These are phyloP conservation scores for Aegilops umbellulata DNA, from an alignment of 176 grass and related monocot genomes.

Conservation along the genomic window DNA sequence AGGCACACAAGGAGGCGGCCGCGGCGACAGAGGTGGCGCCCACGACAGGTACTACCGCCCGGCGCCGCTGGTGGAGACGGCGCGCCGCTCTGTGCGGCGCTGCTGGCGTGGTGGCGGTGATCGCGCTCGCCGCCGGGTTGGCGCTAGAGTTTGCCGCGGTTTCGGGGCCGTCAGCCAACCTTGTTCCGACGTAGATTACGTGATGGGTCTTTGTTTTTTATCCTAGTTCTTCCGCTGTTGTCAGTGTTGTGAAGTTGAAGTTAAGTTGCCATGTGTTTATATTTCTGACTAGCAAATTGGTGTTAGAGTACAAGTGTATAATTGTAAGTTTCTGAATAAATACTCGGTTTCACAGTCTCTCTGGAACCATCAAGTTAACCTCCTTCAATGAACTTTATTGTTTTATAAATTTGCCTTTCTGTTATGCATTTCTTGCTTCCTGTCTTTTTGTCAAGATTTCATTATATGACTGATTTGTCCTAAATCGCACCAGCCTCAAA, in stretches of 20 bases:
- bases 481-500: background rate
- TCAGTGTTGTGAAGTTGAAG: background rate
- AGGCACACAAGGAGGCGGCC: background rate
- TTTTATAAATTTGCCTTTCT: background rate
- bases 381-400: background rate
- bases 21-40: too few species aligned
- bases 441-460: background rate
- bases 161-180: conserved; percentile 4
- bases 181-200: conserved; percentile 33
- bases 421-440: background rate
- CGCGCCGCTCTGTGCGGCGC: conserved; percentile 17
- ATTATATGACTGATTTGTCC: background rate
- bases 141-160: conserved; percentile 31
- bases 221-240: background rate
- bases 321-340: background rate
- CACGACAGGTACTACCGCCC: background rate
- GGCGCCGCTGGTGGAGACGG: conserved; percentile 10
- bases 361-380: background rate
- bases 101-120: conserved; percentile 3
- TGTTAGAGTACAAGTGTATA: background rate
- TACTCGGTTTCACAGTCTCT: background rate
- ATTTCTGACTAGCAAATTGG: too few species aligned
- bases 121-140: conserved; percentile 8
- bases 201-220: background rate
- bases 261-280: background rate